phyloP scores from a whole-genome alignment of 2,329 filamentous ascomycete genomes.

The Alternaria brassicicola region DNA sequence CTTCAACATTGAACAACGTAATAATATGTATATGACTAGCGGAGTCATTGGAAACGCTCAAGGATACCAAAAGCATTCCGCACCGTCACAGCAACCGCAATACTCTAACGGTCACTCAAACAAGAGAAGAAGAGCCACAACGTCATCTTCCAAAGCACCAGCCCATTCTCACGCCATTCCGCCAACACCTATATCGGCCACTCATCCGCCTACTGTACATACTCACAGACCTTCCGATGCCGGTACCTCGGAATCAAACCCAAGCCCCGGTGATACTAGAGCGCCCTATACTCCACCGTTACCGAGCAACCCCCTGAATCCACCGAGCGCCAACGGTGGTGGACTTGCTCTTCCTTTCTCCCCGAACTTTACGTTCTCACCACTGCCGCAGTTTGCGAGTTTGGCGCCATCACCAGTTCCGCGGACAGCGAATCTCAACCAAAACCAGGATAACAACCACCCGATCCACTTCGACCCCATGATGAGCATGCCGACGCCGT shows the following conservation, averaged over 20 bases:
- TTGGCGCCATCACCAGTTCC: conserved; percentile 42
- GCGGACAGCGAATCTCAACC: conserved; percentile 25
- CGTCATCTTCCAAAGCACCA: conserved; percentile 32
- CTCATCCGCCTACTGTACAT: conserved; percentile 28
- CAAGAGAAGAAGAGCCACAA: conserved; percentile 46
- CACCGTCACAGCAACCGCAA: conserved; percentile 31
- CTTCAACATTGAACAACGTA: conserved; percentile 47
- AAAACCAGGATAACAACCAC: conserved; percentile 21
- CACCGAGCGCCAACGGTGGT: conserved; percentile 24
- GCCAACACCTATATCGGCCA: conserved; percentile 42
- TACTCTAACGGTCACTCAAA: conserved; percentile 41
- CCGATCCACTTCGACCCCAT: conserved; percentile 45
- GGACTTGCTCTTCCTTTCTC: conserved; percentile 48
- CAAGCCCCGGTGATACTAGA: conserved; percentile 31
- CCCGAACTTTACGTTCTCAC: conserved; percentile 49
- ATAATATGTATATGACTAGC: conserved; percentile 46
- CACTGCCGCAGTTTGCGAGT: conserved; percentile 43
- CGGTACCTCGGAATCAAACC: conserved; percentile 30
- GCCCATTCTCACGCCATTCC: conserved; percentile 28
- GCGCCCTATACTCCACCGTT: conserved; percentile 39
- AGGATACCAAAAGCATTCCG: conserved; percentile 34
- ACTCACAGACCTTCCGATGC: conserved; percentile 31
- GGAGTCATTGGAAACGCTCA: conserved; percentile 35
- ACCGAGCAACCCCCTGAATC: conserved; percentile 22
- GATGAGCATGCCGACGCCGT: conserved; percentile 50